Percentiles rank a stretch among this genome's conserved stretches.
These are phyloP conservation scores for Irpex lacteus DNA, from an alignment of 1,284 basidiomycete genomes.

Conservation along the genomic window DNA sequence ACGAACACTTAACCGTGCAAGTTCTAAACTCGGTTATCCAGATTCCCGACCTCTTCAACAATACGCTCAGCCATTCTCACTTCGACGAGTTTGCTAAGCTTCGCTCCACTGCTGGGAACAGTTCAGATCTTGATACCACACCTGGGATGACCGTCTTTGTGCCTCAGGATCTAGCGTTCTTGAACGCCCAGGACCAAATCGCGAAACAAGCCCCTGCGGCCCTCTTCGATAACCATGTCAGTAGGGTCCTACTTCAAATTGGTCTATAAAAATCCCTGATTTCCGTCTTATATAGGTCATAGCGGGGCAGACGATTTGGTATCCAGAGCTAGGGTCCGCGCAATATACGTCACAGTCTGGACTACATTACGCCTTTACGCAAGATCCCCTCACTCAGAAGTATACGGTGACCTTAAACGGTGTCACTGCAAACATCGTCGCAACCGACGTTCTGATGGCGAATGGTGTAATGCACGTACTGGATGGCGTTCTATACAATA, in stretches of 20 bases:
- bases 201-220: background rate
- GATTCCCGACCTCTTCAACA: background rate
- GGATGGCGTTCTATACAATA: conserved; percentile 4
- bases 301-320: background rate
- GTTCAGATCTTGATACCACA: background rate
- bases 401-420: conserved; percentile 7
- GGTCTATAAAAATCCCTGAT: background rate
- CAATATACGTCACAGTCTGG: background rate
- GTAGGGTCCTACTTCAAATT: background rate
- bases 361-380: background rate
- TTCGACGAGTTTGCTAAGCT: background rate
- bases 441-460: background rate
- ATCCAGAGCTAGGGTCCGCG: background rate
- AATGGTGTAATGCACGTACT: conserved; percentile 9
- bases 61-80: background rate
- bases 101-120: background rate
- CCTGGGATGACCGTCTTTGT: conserved; percentile 8
- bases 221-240: conserved; percentile 10
- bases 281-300: background rate
- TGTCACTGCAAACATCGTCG: conserved; percentile 3
- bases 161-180: conserved; percentile 6
- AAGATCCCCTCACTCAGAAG: background rate
- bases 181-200: background rate
- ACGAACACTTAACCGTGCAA: conserved; percentile 3
- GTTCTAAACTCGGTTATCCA: conserved; percentile 5